Percentiles rank a stretch among this genome's conserved stretches.
These are phyloP conservation scores for Arthroderma sp. DNA, from an alignment of 2,329 filamentous ascomycete genomes.

Conservation along the genomic window DNA sequence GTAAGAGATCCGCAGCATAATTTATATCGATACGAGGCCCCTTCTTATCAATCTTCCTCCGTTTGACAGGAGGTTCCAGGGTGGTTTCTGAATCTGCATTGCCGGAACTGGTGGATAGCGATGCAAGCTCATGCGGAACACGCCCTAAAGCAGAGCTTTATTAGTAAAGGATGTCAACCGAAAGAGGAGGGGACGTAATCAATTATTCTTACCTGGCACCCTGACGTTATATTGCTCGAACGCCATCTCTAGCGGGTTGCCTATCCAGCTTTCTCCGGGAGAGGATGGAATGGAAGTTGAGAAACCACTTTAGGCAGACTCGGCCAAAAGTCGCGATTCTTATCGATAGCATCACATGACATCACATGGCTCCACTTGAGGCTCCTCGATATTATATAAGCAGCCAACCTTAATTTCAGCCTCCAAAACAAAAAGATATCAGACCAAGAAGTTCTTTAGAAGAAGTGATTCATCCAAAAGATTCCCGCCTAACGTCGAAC, in stretches of 20 bases:
- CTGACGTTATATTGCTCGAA: background rate
- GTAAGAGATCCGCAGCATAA: slow-evolving; percentile 1
- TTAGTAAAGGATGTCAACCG: background rate
- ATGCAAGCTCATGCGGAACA: background rate
- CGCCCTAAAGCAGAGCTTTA: background rate
- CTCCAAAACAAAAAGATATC: too few species aligned
- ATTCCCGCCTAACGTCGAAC: too few species aligned
- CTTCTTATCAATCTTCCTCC: background rate
- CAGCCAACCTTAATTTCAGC: too few species aligned
- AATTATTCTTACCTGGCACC: background rate
- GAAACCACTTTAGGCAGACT: background rate
- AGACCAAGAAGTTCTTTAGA: too few species aligned
- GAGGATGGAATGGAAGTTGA: background rate
- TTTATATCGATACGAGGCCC: background rate
- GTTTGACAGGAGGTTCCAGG: background rate
- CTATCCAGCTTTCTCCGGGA: background rate
- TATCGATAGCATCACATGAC: background rate
- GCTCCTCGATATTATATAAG: too few species aligned
- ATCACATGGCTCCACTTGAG: too few species aligned
- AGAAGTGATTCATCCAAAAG: too few species aligned
- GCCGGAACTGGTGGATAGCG: background rate
- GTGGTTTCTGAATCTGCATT: background rate
- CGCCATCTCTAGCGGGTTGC: background rate
- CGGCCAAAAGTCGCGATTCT: background rate
- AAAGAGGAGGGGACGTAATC: background rate